phyloP scores from a whole-genome alignment of 768 basidiomycete genomes.

The Suillus ampliporus region DNA sequence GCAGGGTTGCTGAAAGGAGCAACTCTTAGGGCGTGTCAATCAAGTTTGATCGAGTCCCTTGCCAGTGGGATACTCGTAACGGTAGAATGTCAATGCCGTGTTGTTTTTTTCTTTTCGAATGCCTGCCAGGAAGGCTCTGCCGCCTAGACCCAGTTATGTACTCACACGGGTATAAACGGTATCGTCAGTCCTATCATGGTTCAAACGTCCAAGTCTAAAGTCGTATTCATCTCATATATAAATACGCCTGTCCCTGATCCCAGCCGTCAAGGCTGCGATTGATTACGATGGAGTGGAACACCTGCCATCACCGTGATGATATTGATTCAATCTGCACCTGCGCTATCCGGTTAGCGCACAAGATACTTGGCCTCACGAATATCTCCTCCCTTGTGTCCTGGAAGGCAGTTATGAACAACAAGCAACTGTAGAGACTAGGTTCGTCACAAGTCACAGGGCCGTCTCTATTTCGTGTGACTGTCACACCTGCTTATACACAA shows the following conservation, averaged over 20 bases:
- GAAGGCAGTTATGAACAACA: neutral
- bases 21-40: neutral
- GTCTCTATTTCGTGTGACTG: no score
- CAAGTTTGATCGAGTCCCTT: neutral
- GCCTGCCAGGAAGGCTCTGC: neutral
- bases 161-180: no score
- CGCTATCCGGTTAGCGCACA: neutral
- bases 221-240: neutral
- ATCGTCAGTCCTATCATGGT: neutral
- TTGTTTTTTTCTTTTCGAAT: neutral
- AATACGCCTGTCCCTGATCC: neutral
- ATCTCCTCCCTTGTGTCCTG: neutral
- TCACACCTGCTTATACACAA: no score
- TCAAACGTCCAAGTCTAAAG: neutral
- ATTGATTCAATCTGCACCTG: neutral
- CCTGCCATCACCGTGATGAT: neutral
- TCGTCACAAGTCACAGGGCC: no score
- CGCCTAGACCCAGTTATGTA: neutral
- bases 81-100: neutral
- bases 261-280: neutral
- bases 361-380: neutral
- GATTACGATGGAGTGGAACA: neutral
- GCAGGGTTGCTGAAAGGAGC: neutral
- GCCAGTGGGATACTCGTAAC: neutral
- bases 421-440: no score